Evolutionary conservation across 1,284 basidiomycete species (phyloP).

Genomic region (Chalciporus sp.): DNA sequence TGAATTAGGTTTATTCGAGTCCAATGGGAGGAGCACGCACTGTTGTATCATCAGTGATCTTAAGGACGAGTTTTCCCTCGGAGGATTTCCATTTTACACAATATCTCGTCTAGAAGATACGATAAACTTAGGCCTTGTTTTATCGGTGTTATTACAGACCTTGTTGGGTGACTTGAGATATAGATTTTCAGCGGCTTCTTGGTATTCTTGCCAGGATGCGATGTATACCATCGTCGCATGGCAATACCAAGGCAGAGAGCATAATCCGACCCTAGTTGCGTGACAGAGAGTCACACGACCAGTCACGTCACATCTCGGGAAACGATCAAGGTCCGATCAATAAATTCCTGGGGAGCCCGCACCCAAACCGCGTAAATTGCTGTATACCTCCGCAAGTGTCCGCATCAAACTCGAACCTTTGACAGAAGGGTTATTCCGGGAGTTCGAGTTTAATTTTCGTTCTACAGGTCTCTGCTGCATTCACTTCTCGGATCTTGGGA

Average conservation of each 20-base stretch:
- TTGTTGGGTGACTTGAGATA: constrained; percentile 77
- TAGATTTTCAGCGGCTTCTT: constrained; percentile 82
- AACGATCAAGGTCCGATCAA: constrained; percentile 6
- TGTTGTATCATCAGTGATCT: constrained; percentile 86
- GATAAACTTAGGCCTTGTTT: constrained; percentile 1
- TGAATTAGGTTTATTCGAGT: background rate
- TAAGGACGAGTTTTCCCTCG: constrained; percentile 84
- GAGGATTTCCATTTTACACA: constrained; percentile 85
- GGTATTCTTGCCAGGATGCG: constrained; percentile 81
- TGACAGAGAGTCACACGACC: constrained; percentile 20
- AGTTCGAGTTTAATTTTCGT: background rate
- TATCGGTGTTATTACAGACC: constrained; percentile 45
- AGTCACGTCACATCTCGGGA: constrained; percentile 1
- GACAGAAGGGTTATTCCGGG: background rate
- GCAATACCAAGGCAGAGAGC: too few relatives aligned
- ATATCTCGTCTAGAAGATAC: constrained; percentile 69
- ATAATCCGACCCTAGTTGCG: background rate
- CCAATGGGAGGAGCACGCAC: constrained; percentile 50
- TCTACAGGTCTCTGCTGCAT: background rate
- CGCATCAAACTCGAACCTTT: background rate
- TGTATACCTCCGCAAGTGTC: background rate
- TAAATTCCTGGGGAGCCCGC: background rate
- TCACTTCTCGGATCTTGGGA: background rate
- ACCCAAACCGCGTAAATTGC: background rate
- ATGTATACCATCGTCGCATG: constrained; percentile 68